These are phyloP conservation scores for Penicillium lividum DNA, from an alignment of 495 filamentous ascomycete genomes.

Conservation along the genomic window DNA sequence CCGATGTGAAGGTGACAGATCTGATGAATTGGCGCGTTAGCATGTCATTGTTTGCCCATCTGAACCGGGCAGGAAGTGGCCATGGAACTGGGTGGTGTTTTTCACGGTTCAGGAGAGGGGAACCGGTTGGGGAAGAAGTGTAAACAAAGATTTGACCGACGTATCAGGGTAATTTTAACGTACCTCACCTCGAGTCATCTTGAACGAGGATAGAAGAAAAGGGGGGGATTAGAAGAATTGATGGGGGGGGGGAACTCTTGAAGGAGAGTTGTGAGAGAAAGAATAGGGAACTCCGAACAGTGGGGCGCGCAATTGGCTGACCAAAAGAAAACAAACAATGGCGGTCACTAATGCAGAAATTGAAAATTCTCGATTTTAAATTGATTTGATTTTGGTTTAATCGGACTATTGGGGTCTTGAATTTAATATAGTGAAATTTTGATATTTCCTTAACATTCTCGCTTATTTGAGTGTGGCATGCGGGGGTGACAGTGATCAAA, in stretches of 20 bases:
- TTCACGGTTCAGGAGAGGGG: slow-evolving; percentile 20
- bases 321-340: neutral
- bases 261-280: neutral
- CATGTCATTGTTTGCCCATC: neutral
- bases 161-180: slow-evolving; percentile 4
- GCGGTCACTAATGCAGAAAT: neutral
- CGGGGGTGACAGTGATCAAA: neutral
- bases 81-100: neutral
- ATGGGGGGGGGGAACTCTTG: slow-evolving; percentile 4
- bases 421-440: neutral
- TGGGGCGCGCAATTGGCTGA: neutral
- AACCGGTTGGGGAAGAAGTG: slow-evolving; percentile 15
- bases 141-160: slow-evolving; percentile 10
- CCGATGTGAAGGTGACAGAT: slow-evolving; percentile 89
- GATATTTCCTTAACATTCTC: neutral
- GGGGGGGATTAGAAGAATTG: neutral
- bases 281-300: neutral
- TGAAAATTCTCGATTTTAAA: neutral
- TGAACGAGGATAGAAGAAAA: slow-evolving; percentile 13
- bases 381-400: neutral
- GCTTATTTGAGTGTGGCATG: neutral
- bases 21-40: slow-evolving; percentile 40
- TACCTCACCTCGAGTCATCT: slow-evolving; percentile 40
- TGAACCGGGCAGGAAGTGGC: neutral
- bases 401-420: neutral